Percentiles rank a stretch among this genome's conserved stretches.
These are phyloP conservation scores for Macrophomina tecta DNA, from an alignment of 2,329 filamentous ascomycete genomes.

Conservation along the genomic window DNA sequence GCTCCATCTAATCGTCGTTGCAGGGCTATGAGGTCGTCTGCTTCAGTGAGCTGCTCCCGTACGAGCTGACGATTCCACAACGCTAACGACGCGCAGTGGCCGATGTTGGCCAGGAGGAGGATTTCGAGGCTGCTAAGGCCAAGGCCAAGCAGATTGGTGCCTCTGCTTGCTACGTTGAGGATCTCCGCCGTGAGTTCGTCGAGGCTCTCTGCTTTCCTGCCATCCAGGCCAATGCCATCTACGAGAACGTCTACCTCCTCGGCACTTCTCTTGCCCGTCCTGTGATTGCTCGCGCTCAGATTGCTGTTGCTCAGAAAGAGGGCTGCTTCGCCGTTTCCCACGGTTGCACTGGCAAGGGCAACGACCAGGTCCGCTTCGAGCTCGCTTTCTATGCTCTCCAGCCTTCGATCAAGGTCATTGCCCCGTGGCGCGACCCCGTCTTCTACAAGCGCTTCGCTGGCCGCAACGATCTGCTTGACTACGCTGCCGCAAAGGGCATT, in stretches of 20 bases:
- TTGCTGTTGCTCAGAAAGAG: constrained; percentile 67
- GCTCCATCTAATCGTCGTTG: constrained; percentile 48
- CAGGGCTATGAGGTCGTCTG: constrained; percentile 68
- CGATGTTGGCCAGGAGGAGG: constrained; percentile 68
- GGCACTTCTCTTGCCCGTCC: constrained; percentile 70
- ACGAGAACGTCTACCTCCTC: constrained; percentile 68
- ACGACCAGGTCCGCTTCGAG: constrained; percentile 71
- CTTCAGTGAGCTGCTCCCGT: constrained; percentile 65
- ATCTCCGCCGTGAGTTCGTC: constrained; percentile 77
- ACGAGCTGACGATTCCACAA: background rate
- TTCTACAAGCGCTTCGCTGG: constrained; percentile 76
- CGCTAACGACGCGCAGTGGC: constrained; percentile 36
- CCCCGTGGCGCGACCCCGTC: constrained; percentile 73
- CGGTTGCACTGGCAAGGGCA: constrained; percentile 56
- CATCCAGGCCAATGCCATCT: constrained; percentile 69
- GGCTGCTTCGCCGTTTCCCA: constrained; percentile 61
- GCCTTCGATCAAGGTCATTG: constrained; percentile 72
- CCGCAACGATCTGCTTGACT: constrained; percentile 75
- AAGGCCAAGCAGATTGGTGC: constrained; percentile 76
- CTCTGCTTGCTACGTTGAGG: constrained; percentile 65
- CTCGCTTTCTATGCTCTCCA: constrained; percentile 66
- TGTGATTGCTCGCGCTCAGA: constrained; percentile 72
- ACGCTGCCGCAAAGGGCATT: constrained; percentile 69
- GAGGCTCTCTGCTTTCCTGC: constrained; percentile 82
- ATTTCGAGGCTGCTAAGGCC: constrained; percentile 73